A percentile compares a stretch with the other conserved stretches of the same genome.
phyloP scores from a whole-genome alignment of 371 early-diverging fungal genomes.

The Rhizopus delemar region DNA sequence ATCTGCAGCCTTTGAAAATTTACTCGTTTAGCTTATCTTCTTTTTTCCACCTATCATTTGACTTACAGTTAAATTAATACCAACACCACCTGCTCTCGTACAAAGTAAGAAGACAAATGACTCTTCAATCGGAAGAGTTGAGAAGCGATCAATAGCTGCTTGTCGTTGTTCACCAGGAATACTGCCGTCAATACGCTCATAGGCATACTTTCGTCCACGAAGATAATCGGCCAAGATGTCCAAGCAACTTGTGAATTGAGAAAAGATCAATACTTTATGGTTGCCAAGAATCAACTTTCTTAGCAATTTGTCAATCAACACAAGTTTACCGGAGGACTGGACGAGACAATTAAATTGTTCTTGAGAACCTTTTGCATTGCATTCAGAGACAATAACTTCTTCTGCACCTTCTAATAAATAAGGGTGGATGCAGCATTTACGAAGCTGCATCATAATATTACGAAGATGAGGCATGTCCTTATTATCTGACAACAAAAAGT shows the following conservation, averaged over 20 bases:
- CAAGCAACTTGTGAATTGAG: constrained; percentile 86
- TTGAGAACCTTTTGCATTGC: constrained; percentile 55
- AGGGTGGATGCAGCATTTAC: constrained; percentile 90
- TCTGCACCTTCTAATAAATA: constrained; percentile 86
- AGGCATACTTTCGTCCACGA: constrained; percentile 70
- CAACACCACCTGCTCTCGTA: constrained; percentile 93
- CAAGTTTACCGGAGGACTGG: constrained; percentile 87
- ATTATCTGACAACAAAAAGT: constrained; percentile 27
- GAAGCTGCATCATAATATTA: constrained; percentile 75
- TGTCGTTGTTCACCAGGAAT: constrained; percentile 89
- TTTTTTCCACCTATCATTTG: neutral
- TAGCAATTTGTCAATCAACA: constrained; percentile 86
- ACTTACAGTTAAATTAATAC: constrained; percentile 83
- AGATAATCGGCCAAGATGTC: constrained; percentile 93
- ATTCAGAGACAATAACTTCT: constrained; percentile 74
- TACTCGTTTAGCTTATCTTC: neutral
- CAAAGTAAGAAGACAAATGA: constrained; percentile 86
- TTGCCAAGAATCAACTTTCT: constrained; percentile 77
- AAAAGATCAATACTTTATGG: constrained; percentile 94
- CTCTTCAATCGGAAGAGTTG: constrained; percentile 66
- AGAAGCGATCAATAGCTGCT: constrained; percentile 95
- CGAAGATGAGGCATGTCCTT: constrained; percentile 66
- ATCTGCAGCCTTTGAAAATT: constrained; percentile 72
- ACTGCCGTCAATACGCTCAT: constrained; percentile 91
- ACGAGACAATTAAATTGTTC: constrained; percentile 79